Base-by-base conservation (phyloP, 208 protist species). In the Angomonas deanei region DNA sequence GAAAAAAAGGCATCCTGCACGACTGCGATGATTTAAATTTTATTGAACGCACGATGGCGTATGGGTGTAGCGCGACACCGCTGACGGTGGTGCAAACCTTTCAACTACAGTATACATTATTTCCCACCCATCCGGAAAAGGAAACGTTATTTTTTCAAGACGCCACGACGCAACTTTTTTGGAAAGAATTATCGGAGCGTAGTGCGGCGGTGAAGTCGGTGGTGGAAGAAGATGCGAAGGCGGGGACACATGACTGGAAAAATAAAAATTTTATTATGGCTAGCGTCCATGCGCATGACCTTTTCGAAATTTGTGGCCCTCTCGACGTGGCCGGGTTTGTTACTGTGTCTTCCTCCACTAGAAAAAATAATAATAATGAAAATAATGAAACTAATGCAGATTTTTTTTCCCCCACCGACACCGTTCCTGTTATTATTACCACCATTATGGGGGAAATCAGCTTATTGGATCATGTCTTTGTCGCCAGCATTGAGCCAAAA, bases 31-130 rank as follows among this genome's bases (percentile, higher is more conserved):
- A 85, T 8, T 70, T 93, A 4, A 93, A 73, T 42, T 66, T 82
- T 11, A 19, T 91, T n/a, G 76, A 94, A 68, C 76, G 80, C 13
- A 88, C 68, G 61, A 49, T 94, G 36, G 87, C 87, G 17, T 94
- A 94, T 55, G 87, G 87, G 31, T 85, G 77, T 63, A 78, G 64
- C 36, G 76, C 76, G 5, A 48, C 68, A 11, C 71, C 70, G 15
- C 52, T 66, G 36, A 24, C 61, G 3, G 36, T 42, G 36, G 8
- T 42, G 36, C 11, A 42, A 15, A 8, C 11, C 8, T 42, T 42
- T 15, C n/a, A n/a, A n/a, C n/a, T n/a, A n/a, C n/a, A n/a, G n/a
- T n/a, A n/a, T n/a, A n/a, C n/a, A n/a, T n/a, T n/a, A n/a, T n/a
- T n/a, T n/a, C n/a, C n/a, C n/a, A n/a, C n/a, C n/a, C n/a, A n/a